Percentiles rank a stretch among this genome's conserved stretches.
Evolutionary conservation across 2,329 filamentous ascomycete species (phyloP).

Genomic region (Talaromyces islandicus): DNA sequence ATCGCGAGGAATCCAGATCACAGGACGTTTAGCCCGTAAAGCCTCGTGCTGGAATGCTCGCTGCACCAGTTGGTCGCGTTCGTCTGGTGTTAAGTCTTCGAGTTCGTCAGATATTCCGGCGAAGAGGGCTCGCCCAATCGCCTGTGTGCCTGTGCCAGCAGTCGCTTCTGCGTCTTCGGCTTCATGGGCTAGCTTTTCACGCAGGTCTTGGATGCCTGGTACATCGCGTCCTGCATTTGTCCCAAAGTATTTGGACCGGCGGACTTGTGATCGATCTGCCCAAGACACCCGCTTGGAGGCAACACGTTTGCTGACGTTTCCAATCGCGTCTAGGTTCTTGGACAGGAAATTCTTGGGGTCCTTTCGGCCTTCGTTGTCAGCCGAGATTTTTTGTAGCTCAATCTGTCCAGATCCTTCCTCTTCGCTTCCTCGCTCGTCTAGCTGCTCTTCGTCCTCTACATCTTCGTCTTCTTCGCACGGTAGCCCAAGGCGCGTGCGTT

Average conservation of each 20-base stretch:
- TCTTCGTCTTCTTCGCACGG: constrained; percentile 48
- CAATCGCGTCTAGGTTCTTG: constrained; percentile 9
- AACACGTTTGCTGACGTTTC: constrained; percentile 17
- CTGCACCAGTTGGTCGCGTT: constrained; percentile 76
- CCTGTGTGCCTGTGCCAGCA: constrained; percentile 51
- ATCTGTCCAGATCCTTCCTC: constrained; percentile 27
- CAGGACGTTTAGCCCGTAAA: constrained; percentile 73
- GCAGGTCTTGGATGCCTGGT: constrained; percentile 27
- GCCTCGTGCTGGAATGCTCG: constrained; percentile 90
- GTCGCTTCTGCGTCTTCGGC: constrained; percentile 60
- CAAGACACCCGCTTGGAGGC: constrained; percentile 28
- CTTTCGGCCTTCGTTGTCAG: constrained; percentile 11
- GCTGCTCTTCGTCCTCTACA: constrained; percentile 23
- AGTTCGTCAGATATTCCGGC: constrained; percentile 86
- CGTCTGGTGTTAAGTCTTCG: constrained; percentile 85
- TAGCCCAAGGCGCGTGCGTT: constrained; percentile 63
- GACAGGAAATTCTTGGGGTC: background rate
- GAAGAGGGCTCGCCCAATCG: constrained; percentile 75
- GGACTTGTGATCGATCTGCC: constrained; percentile 37
- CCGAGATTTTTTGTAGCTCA: constrained; percentile 38
- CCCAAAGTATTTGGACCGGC: constrained; percentile 36
- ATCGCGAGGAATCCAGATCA: constrained; percentile 90
- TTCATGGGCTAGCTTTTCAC: constrained; percentile 43
- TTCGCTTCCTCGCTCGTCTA: background rate
- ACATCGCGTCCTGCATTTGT: constrained; percentile 25